Percentiles rank a stretch among this genome's conserved stretches.
Conservation (phyloP, 2,329 filamentous ascomycete genomes). For the Phyllosticta citriasiana region DNA sequence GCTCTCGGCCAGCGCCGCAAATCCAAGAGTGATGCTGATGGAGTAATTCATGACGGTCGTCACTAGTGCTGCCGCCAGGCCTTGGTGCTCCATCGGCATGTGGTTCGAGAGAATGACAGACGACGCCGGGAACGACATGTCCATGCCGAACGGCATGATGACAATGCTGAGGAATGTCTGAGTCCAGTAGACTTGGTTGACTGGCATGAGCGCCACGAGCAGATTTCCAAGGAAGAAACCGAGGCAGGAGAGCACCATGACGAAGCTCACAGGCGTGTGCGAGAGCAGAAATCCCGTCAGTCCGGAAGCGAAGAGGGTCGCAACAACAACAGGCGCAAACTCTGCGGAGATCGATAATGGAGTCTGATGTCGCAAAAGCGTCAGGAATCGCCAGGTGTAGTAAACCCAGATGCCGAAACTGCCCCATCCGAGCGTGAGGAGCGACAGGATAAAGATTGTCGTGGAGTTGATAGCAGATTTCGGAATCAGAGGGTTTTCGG, state of each 20-base stretch:
- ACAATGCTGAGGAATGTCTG: conserved; percentile 27
- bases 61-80: conserved; percentile 4
- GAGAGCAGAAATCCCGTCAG: conserved; percentile 29
- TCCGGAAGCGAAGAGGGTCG: conserved; percentile 26
- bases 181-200: conserved; percentile 26
- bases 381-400: conserved; percentile 27
- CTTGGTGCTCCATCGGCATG: conserved; percentile 8
- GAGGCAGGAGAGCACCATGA: conserved; percentile 28
- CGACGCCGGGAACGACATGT: conserved; percentile 16
- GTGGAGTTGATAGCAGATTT: conserved; percentile 20
- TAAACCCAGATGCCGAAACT: conserved; percentile 27
- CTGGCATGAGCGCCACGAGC: conserved; percentile 22
- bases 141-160: conserved; percentile 27
- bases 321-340: conserved; percentile 23
- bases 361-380: conserved; percentile 21
- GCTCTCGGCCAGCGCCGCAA: conserved; percentile 7
- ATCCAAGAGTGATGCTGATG: conserved; percentile 4
- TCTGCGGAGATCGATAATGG: conserved; percentile 25
- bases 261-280: conserved; percentile 26
- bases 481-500: conserved; percentile 20
- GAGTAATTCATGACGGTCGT: conserved; percentile 10
- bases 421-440: conserved; percentile 21
- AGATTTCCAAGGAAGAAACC: conserved; percentile 24
- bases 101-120: conserved; percentile 9
- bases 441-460: conserved; percentile 19